Conservation (phyloP, 306 rosid genomes). For the Vachellia collinsii region DNA sequence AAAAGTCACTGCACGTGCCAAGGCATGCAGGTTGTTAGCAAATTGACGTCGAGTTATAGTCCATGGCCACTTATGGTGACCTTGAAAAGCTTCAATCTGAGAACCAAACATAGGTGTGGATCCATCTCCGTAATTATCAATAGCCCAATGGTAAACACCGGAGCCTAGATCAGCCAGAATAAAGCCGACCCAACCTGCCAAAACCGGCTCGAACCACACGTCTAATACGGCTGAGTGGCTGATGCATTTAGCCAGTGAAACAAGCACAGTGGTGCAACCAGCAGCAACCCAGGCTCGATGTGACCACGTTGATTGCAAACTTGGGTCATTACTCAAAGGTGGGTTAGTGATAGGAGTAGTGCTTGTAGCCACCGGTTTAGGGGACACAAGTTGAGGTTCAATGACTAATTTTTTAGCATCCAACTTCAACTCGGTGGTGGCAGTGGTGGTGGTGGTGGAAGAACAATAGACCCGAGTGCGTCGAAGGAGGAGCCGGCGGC, state of each 20-base stretch:
- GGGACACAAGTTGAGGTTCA: too few species aligned
- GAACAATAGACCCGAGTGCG: background rate
- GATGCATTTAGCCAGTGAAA: conserved; percentile 47
- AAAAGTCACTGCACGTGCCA: conserved; percentile 68
- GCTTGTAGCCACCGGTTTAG: too few species aligned
- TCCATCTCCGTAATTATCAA: conserved; percentile 72
- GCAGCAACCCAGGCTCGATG: conserved; percentile 79
- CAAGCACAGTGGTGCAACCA: background rate
- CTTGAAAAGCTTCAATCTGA: conserved; percentile 88
- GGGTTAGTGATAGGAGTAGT: conserved; percentile 19
- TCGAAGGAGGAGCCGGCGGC: background rate
- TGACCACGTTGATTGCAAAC: conserved; percentile 61
- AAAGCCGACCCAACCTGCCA: conserved; percentile 52
- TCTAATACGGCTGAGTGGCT: background rate
- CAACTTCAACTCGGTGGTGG: too few species aligned
- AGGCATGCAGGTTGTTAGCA: conserved; percentile 76
- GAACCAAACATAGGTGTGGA: conserved; percentile 72
- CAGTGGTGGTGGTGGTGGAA: too few species aligned
- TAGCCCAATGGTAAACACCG: conserved; percentile 87
- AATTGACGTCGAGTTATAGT: conserved; percentile 80
- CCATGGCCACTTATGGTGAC: conserved; percentile 94
- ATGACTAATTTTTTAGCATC: too few species aligned
- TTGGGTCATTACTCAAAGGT: too few species aligned
- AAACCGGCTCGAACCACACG: background rate
- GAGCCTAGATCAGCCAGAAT: conserved; percentile 82